Conservation (phyloP, 352 stramenopile species). For the Phytophthora pluvialis region DNA sequence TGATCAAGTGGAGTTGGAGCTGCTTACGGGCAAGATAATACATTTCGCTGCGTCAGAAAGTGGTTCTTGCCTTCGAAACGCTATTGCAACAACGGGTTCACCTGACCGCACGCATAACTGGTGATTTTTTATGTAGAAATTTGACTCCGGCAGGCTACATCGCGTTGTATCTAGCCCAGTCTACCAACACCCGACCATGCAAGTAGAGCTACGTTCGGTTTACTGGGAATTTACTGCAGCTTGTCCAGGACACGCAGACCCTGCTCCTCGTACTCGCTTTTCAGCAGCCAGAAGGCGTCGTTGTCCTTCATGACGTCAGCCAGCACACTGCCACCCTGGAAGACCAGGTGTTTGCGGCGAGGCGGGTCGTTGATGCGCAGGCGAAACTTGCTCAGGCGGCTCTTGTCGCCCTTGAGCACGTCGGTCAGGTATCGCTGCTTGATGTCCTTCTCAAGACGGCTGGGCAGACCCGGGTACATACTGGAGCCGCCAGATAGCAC, state of each 20-base stretch:
- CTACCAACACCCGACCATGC: constrained; percentile 16
- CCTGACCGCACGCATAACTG: background rate
- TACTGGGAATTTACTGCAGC: constrained; percentile 52
- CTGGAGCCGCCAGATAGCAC: constrained; percentile 93
- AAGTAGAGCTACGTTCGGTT: constrained; percentile 21
- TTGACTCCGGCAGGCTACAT: constrained; percentile 25
- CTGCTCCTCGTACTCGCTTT: constrained; percentile 95
- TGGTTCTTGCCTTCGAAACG: no score
- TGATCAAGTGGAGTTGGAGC: constrained; percentile 2
- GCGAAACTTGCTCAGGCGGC: constrained; percentile 93
- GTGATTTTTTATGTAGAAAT: constrained; percentile 31
- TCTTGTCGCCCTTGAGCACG: constrained; percentile 89
- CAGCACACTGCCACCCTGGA: constrained; percentile 93
- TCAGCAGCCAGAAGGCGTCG: constrained; percentile 95
- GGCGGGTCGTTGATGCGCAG: constrained; percentile 96
- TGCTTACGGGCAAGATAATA: no score
- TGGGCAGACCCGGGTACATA: constrained; percentile 97
- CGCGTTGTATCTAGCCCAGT: constrained; percentile 17
- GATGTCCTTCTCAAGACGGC: constrained; percentile 93
- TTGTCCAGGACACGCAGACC: constrained; percentile 88
- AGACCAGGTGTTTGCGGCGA: constrained; percentile 96
- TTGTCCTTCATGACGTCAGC: constrained; percentile 95
- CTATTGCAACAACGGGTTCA: background rate
- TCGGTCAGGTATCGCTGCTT: constrained; percentile 65
- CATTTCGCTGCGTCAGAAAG: no score